A percentile compares a stretch with the other conserved stretches of the same genome.
phyloP scores from a whole-genome alignment of 2,329 filamentous ascomycete species.

The Diaporthe longicolla region DNA sequence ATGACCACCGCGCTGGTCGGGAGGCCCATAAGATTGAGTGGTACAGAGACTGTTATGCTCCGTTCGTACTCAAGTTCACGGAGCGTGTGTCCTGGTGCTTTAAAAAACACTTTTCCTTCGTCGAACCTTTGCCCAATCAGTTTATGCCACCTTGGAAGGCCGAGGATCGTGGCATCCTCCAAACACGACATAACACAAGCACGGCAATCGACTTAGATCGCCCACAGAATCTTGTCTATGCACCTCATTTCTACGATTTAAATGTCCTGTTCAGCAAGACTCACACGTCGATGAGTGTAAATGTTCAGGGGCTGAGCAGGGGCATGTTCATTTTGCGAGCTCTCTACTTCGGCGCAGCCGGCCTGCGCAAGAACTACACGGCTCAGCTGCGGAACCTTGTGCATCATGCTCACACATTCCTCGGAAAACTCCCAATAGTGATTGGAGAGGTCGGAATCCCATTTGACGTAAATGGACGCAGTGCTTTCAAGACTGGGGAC shows the following conservation, averaged over 20 bases:
- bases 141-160: conserved; percentile 56
- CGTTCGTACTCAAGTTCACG: conserved; percentile 55
- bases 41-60: conserved; percentile 59
- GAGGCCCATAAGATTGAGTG: conserved; percentile 55
- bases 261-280: conserved; percentile 57
- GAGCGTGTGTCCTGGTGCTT: conserved; percentile 52
- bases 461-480: conserved; percentile 56
- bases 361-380: conserved; percentile 56
- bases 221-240: conserved; percentile 55
- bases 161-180: conserved; percentile 43
- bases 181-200: conserved; percentile 47
- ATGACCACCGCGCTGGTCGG: conserved; percentile 55
- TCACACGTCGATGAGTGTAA: conserved; percentile 55
- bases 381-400: conserved; percentile 56
- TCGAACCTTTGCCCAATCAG: conserved; percentile 59
- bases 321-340: conserved; percentile 57
- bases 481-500: conserved; percentile 55
- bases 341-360: conserved; percentile 56
- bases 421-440: conserved; percentile 53
- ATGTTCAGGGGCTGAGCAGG: conserved; percentile 57
- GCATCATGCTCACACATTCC: conserved; percentile 50
- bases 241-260: conserved; percentile 60
- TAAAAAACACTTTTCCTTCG: conserved; percentile 52
- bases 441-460: conserved; percentile 59
- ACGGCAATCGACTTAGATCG: conserved; percentile 48